phyloP scores from a whole-genome alignment of 441 rosid genomes.

The Populus trichocarpa region DNA sequence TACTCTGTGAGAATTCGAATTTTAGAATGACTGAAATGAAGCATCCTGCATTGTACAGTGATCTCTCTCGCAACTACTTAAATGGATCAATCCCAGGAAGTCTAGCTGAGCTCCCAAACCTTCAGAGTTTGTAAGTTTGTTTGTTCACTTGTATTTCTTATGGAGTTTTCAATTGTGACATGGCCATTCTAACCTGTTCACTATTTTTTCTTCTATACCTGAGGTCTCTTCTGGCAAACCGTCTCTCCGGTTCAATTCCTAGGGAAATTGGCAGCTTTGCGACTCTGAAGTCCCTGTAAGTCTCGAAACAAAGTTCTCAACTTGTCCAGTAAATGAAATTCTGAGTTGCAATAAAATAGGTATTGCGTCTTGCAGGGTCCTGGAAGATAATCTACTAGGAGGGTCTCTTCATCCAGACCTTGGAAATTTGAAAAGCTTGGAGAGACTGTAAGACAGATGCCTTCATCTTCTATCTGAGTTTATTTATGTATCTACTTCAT shows the following conservation, averaged over 20 bases:
- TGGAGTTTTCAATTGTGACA: conserved; percentile 3
- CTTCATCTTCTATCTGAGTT: not conserved
- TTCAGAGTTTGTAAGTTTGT: conserved; percentile 45
- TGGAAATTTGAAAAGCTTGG: conserved; percentile 54
- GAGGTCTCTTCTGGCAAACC: conserved; percentile 67
- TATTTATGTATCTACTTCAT: not conserved
- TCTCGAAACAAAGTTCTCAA: conserved; percentile 5
- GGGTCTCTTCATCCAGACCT: conserved; percentile 61
- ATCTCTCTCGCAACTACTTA: conserved; percentile 66
- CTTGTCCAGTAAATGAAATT: not conserved
- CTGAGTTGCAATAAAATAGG: not conserved
- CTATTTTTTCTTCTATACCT: not conserved
- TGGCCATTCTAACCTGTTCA: not conserved
- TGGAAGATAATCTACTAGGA: conserved; percentile 56
- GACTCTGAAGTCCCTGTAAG: conserved; percentile 61
- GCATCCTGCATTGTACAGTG: conserved; percentile 39
- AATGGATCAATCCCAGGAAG: conserved; percentile 70
- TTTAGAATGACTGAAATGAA: not conserved
- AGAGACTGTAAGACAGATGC: conserved; percentile 44
- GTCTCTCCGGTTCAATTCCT: conserved; percentile 66
- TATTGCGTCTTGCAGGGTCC: conserved; percentile 35
- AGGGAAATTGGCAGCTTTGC: conserved; percentile 46
- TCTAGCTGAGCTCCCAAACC: conserved; percentile 46
- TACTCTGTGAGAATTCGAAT: not conserved
- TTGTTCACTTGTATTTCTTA: not conserved